Conservation (phyloP, 1,284 basidiomycete species). For the Cutaneotrichosporon mucoides region DNA sequence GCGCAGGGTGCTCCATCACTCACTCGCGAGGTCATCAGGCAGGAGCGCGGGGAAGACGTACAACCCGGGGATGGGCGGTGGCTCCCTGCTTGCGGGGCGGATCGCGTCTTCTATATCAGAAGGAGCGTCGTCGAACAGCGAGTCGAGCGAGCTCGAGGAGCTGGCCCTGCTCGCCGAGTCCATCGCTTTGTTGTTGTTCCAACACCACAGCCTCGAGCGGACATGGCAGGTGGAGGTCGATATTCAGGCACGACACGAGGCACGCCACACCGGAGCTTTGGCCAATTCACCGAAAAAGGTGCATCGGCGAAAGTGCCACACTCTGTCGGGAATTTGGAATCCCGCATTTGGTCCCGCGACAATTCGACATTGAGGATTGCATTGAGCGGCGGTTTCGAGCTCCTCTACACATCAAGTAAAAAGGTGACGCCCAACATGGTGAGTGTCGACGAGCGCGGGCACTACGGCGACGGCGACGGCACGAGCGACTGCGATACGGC, state of each 20-base stretch:
- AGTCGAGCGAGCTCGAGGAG: constrained; percentile 6
- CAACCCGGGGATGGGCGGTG: constrained; percentile 17
- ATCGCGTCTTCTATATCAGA: neutral
- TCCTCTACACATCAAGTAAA: constrained; percentile 24
- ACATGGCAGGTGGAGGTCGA: too few relatives aligned
- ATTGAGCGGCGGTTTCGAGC: neutral
- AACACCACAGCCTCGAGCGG: too few relatives aligned
- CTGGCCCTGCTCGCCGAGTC: neutral
- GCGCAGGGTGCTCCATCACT: neutral
- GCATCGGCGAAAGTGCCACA: too few relatives aligned
- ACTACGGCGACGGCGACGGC: too few relatives aligned
- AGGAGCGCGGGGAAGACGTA: constrained; percentile 20
- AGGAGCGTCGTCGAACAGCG: constrained; percentile 16
- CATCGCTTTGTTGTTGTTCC: neutral
- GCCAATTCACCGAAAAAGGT: too few relatives aligned
- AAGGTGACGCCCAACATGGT: constrained; percentile 40
- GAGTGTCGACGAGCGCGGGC: constrained; percentile 16
- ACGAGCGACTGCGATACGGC: neutral
- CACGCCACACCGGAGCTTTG: too few relatives aligned
- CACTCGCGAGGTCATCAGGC: constrained; percentile 8
- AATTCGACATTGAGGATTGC: neutral
- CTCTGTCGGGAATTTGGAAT: too few relatives aligned
- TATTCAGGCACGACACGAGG: too few relatives aligned
- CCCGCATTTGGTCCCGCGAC: too few relatives aligned
- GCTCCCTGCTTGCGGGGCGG: neutral